A percentile compares a stretch with the other conserved stretches of the same genome.
Conservation (phyloP, 139 green algal species). For the Haematococcus lacustris region DNA sequence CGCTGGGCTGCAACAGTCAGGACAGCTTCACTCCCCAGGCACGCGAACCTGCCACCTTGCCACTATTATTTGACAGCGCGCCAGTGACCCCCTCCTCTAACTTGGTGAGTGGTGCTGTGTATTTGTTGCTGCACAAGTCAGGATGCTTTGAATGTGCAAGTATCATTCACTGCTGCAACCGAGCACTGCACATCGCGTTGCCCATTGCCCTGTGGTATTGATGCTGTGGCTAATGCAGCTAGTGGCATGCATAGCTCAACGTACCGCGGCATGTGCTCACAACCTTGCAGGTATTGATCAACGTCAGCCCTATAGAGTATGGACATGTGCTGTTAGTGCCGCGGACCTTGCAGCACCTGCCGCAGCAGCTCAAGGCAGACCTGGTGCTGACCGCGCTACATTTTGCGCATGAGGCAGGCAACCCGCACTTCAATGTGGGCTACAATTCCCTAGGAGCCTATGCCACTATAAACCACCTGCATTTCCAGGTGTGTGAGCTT, state of each 20-base stretch:
- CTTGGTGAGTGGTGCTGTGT: slow-evolving; percentile 1
- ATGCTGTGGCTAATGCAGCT: no score
- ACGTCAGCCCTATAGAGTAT: slow-evolving; percentile 96
- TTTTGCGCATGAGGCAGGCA: slow-evolving; percentile 77
- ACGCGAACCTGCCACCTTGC: no score
- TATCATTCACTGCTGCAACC: no score
- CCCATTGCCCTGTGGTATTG: no score
- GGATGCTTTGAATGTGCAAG: no score
- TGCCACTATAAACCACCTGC: slow-evolving; percentile 98
- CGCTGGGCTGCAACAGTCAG: no score
- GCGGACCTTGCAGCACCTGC: slow-evolving; percentile 55
- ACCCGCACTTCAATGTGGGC: slow-evolving; percentile 87
- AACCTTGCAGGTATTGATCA: slow-evolving; percentile 87
- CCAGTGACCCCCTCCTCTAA: background rate
- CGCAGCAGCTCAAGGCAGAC: slow-evolving; percentile 62
- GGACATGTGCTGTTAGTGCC: slow-evolving; percentile 96
- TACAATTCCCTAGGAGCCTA: slow-evolving; percentile 97
- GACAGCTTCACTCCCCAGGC: no score
- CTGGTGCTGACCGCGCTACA: slow-evolving; percentile 81
- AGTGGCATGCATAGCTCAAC: no score
- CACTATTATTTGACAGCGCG: no score
- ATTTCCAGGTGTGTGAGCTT: slow-evolving; percentile 82
- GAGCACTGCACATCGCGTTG: no score
- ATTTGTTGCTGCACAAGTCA: no score
- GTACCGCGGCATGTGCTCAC: no score